Evolutionary conservation across 176 grass and related monocot species (phyloP).

Genomic region (Paspalum notatum): DNA sequence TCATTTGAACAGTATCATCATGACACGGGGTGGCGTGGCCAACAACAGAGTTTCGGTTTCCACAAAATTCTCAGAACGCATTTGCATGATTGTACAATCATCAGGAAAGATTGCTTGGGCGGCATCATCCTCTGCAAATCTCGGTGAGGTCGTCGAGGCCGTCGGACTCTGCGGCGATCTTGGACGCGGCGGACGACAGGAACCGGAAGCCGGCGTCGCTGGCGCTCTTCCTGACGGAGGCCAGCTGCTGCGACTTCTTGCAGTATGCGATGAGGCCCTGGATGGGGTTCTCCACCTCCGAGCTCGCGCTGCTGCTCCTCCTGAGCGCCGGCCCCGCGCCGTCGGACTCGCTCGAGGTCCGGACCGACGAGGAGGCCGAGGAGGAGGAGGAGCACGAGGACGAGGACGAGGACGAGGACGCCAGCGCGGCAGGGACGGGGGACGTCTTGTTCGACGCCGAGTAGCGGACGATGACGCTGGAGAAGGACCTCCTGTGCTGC

Average conservation of each 20-base stretch:
- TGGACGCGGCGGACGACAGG: slow-evolving; percentile 53
- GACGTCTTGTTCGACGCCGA: slow-evolving; percentile 52
- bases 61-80: slow-evolving; percentile 40
- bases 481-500: slow-evolving; percentile 83
- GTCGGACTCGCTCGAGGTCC: slow-evolving; percentile 54
- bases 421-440: slow-evolving; percentile 30
- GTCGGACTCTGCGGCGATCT: slow-evolving; percentile 56
- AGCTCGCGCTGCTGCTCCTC: slow-evolving; percentile 85
- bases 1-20: slow-evolving; percentile 51
- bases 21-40: slow-evolving; percentile 29
- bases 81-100: slow-evolving; percentile 44
- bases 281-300: slow-evolving; percentile 86
- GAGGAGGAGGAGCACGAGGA: slow-evolving; percentile 47
- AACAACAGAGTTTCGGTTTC: not conserved
- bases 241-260: slow-evolving; percentile 87
- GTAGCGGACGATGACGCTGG: slow-evolving; percentile 59
- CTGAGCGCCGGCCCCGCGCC: slow-evolving; percentile 50
- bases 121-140: slow-evolving; percentile 38
- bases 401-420: slow-evolving; percentile 2
- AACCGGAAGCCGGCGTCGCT: slow-evolving; percentile 68
- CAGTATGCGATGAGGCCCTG: slow-evolving; percentile 91
- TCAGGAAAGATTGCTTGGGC: not conserved
- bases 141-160: slow-evolving; percentile 42
- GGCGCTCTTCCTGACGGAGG: slow-evolving; percentile 72
- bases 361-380: slow-evolving; percentile 56